phyloP scores from a whole-genome alignment of 1,139 yeast genomes.

The Groenewaldozyma sp. region DNA sequence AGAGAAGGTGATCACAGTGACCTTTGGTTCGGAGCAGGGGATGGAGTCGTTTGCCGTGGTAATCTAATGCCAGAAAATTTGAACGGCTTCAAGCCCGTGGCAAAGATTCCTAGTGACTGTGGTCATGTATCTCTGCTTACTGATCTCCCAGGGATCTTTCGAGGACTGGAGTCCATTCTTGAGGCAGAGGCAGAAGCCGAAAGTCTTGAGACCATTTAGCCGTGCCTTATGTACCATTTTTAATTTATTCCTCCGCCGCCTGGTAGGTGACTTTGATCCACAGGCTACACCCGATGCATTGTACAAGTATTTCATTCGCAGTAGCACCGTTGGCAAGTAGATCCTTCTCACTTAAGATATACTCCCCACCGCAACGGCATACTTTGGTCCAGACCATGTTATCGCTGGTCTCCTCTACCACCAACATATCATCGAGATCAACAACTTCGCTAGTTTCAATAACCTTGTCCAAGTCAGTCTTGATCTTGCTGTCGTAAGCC shows the following conservation, averaged over 20 bases:
- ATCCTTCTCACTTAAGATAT: slow-evolving; percentile 50
- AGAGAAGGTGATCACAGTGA: slow-evolving; percentile 63
- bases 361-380: slow-evolving; percentile 67
- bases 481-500: slow-evolving; percentile 43
- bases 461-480: slow-evolving; percentile 23
- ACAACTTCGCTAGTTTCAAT: slow-evolving; percentile 41
- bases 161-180: slow-evolving; percentile 52
- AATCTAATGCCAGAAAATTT: slow-evolving; percentile 67
- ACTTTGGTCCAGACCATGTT: slow-evolving; percentile 37
- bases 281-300: slow-evolving; percentile 71
- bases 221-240: neutral
- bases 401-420: slow-evolving; percentile 24
- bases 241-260: neutral
- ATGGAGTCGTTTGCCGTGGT: slow-evolving; percentile 80
- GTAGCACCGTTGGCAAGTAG: slow-evolving; percentile 43
- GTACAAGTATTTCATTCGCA: slow-evolving; percentile 61
- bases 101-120: slow-evolving; percentile 51
- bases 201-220: neutral
- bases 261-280: slow-evolving; percentile 67
- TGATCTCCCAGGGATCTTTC: slow-evolving; percentile 62
- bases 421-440: slow-evolving; percentile 46
- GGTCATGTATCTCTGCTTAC: slow-evolving; percentile 79
- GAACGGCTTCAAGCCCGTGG: slow-evolving; percentile 59
- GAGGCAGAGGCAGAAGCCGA: slow-evolving; percentile 8
- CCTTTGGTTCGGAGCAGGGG: slow-evolving; percentile 82